Evolutionary conservation across 768 basidiomycete genomes (phyloP).

Genomic region (Boletus reticuloceps): DNA sequence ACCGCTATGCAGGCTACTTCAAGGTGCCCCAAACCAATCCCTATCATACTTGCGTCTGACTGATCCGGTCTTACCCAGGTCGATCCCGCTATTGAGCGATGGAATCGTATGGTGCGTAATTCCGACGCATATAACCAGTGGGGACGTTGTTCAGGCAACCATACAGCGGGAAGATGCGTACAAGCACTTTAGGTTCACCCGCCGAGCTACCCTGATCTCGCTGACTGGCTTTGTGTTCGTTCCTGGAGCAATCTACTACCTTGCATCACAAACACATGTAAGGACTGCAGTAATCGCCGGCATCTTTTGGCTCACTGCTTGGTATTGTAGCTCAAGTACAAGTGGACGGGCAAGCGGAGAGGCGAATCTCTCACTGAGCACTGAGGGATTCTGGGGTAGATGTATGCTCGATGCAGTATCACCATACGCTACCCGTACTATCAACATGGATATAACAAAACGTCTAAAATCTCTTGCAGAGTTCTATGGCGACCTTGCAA

Average conservation of each 20-base stretch:
- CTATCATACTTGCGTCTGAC: neutral
- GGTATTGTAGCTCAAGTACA: conserved; percentile 45
- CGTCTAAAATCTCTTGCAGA: conserved; percentile 76
- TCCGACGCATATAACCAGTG: neutral
- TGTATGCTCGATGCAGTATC: conserved; percentile 1
- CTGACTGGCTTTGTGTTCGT: conserved; percentile 63
- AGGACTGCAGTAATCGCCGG: conserved; percentile 30
- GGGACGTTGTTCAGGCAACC: neutral
- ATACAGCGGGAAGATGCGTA: conserved; percentile 81
- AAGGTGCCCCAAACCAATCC: conserved; percentile 41
- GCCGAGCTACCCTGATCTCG: conserved; percentile 56
- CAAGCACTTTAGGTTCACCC: conserved; percentile 79
- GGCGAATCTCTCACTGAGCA: conserved; percentile 38
- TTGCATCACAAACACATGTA: conserved; percentile 39
- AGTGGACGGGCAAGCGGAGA: conserved; percentile 52
- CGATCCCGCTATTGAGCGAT: conserved; percentile 64
- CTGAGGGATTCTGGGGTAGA: conserved; percentile 10
- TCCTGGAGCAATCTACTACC: conserved; percentile 53
- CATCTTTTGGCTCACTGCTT: conserved; percentile 5
- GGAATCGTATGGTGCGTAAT: conserved; percentile 54
- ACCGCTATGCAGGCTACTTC: conserved; percentile 45
- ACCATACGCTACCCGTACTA: neutral
- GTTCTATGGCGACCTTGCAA: conserved; percentile 86
- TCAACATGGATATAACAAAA: neutral
- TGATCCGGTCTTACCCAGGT: conserved; percentile 16